phyloP scores from a whole-genome alignment of 805 yeast genomes.

The Candida schatavii region DNA sequence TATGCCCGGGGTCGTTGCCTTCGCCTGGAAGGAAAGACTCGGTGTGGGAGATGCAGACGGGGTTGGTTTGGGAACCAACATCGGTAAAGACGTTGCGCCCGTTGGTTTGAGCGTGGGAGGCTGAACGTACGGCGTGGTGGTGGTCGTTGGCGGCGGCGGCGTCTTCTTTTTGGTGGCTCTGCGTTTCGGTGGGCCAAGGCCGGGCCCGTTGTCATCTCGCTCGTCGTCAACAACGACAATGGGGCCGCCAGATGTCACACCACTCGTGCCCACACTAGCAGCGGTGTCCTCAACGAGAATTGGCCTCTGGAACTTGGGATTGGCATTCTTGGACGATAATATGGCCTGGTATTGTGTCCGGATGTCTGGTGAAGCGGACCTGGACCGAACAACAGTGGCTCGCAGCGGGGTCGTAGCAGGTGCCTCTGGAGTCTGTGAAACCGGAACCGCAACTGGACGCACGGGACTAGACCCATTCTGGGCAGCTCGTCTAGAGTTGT shows the following conservation, averaged over 20 bases:
- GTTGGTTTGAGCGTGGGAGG: constrained; percentile 4
- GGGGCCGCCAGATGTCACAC: not conserved
- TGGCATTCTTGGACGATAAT: constrained; percentile 1
- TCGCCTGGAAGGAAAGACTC: constrained; percentile 1
- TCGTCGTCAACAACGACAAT: constrained; percentile 6
- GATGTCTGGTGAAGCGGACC: constrained; percentile 1
- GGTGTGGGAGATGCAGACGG: constrained; percentile 7
- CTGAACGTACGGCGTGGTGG: not conserved
- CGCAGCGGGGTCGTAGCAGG: not conserved
- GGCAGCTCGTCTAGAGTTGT: constrained; percentile 2
- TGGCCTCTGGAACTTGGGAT: constrained; percentile 5
- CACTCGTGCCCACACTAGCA: not conserved
- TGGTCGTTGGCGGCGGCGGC: constrained; percentile 5
- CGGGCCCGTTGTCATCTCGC: constrained; percentile 10
- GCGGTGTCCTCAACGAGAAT: not conserved
- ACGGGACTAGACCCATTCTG: not conserved
- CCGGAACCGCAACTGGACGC: not conserved
- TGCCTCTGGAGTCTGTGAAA: not conserved
- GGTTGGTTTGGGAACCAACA: constrained; percentile 17
- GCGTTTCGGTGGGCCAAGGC: constrained; percentile 8
- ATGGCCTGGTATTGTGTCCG: not conserved
- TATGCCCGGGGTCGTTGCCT: constrained; percentile 4
- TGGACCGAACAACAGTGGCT: constrained; percentile 1
- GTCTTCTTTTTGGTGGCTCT: constrained; percentile 5
- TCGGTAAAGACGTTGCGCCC: constrained; percentile 13